A percentile compares a stretch with the other conserved stretches of the same genome.
Evolutionary conservation across 78 protist genomes (phyloP).

Genomic region (Polysphondylium violaceum): DNA sequence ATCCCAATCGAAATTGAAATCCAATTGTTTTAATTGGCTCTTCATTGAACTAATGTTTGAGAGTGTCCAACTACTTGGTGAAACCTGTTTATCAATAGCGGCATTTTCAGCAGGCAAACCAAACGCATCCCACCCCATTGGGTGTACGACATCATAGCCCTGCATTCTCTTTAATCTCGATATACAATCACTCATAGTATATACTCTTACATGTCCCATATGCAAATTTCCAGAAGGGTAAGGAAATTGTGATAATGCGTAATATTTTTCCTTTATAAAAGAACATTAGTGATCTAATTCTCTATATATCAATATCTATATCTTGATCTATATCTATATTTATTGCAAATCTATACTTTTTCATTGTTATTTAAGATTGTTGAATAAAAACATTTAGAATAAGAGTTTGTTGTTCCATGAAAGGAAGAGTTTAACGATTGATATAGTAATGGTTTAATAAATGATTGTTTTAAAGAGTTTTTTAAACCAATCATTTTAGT

Average conservation of each 20-base stretch:
- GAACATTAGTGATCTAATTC: not conserved
- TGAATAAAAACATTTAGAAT: not conserved
- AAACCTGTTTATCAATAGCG: slow-evolving; percentile 86
- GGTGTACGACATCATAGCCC: slow-evolving; percentile 90
- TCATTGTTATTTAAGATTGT: not conserved
- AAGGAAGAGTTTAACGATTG: no score
- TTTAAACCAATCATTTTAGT: no score
- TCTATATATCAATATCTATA: no score
- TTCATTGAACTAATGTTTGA: slow-evolving; percentile 88
- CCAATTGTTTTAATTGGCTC: slow-evolving; percentile 77
- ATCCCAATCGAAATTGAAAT: slow-evolving; percentile 86
- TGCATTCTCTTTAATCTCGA: slow-evolving; percentile 86
- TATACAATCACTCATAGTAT: slow-evolving; percentile 87
- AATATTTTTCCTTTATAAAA: slow-evolving; percentile 31
- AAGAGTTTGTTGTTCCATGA: not conserved
- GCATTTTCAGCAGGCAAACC: slow-evolving; percentile 97
- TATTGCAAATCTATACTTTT: not conserved
- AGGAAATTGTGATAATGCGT: slow-evolving; percentile 89
- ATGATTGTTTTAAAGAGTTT: no score
- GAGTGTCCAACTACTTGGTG: slow-evolving; percentile 88
- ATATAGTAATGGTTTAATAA: no score
- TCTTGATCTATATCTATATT: not conserved
- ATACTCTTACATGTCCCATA: slow-evolving; percentile 95
- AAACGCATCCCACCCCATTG: slow-evolving; percentile 96
- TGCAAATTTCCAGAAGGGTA: slow-evolving; percentile 93